Base-by-base conservation (phyloP, 1,284 basidiomycete species). In the Rhizoctonia solani region DNA sequence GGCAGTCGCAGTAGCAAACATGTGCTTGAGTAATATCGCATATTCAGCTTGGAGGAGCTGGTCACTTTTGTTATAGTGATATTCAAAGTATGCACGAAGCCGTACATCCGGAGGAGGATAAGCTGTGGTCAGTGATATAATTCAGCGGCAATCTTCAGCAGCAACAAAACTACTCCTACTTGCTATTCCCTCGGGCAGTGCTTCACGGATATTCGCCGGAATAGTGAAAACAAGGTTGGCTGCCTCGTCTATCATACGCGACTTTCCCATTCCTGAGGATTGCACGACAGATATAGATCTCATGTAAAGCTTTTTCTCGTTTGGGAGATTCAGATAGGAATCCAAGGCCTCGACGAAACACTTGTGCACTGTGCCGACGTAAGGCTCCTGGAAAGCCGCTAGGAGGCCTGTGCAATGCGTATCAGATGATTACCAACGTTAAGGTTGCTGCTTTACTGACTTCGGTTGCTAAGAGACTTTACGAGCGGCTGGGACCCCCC, bases 241-340 rank as follows among this genome's bases (percentile, higher is more conserved):
- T 11, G 32, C 54, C 25, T 55, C 54, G 5, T 55, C 13, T 8
- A 34, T 39, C 54, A 55, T 55, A 4, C 54, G n/a, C 19, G 54
- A 55, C 37, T 55, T 55, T 1, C 54, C 37, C 37, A 34, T 55
- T 4, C 54, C 54, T n/a, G 54, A 55, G 8, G 54, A 55, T 39
- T 55, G 54, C 13, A 55, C 25, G 8, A 42, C 54, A 16, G 54
- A 41, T 14, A 55, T 55, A n/a, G 52, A 54, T 34, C 16, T 34
- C 13, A 34, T 23, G 19, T 54, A 54, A 54, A 34, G 52, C 9
- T 29, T n/a, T n/a, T n/a, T n/a, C n/a, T n/a, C n/a, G n/a, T n/a
- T n/a, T n/a, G n/a, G n/a, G n/a, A n/a, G n/a, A n/a, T n/a, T n/a
- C n/a, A n/a, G n/a, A n/a, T n/a, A n/a, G n/a, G n/a, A n/a, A n/a